A percentile compares a stretch with the other conserved stretches of the same genome.
phyloP scores from a whole-genome alignment of 768 basidiomycete genomes.

The Naganishia friedmannii region DNA sequence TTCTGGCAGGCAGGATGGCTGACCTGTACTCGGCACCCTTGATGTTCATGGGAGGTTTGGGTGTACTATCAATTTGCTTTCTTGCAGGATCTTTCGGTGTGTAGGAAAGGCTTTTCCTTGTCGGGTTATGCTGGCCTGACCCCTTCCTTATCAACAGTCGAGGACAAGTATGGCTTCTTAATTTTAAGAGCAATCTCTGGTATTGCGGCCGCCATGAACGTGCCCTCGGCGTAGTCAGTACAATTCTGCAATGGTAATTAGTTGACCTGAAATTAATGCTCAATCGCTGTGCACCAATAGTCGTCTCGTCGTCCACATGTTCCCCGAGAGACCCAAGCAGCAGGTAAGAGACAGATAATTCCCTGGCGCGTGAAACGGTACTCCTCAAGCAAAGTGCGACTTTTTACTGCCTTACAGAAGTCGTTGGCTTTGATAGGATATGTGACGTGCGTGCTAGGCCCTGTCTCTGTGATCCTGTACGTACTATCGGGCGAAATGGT shows the following conservation, averaged over 20 bases:
- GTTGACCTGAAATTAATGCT: background rate
- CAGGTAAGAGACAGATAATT: background rate
- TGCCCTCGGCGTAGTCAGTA: background rate
- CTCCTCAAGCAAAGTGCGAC: background rate
- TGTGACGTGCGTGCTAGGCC: background rate
- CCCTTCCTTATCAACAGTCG: background rate
- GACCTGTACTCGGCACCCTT: background rate
- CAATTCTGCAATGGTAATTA: background rate
- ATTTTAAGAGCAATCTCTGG: background rate
- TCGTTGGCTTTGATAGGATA: constrained; percentile 3
- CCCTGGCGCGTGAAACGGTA: background rate
- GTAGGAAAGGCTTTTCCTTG: background rate
- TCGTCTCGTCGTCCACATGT: background rate
- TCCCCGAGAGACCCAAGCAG: background rate
- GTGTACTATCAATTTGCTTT: background rate
- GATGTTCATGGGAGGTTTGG: background rate
- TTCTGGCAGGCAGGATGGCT: background rate
- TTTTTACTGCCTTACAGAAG: background rate
- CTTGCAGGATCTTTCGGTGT: background rate
- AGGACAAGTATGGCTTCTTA: background rate
- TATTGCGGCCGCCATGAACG: background rate
- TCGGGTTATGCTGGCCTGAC: background rate
- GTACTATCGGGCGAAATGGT: background rate
- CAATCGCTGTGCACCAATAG: background rate
- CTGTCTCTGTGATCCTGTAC: background rate